Base-by-base conservation (phyloP, 2,329 filamentous ascomycete species). In the Knufia petricola region DNA sequence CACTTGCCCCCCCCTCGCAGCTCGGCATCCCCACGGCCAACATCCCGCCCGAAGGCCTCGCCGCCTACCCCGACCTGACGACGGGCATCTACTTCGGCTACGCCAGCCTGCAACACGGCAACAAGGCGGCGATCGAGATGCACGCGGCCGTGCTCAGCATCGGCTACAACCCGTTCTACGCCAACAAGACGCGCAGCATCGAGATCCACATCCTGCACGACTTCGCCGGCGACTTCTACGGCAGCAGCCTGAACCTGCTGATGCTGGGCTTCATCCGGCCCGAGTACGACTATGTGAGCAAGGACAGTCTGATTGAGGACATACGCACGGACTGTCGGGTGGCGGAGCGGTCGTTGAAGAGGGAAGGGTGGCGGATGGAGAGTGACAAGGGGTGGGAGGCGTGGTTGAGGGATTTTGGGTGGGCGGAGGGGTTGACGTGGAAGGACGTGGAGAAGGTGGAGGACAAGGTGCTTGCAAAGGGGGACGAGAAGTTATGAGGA, bases 11-110 rank as follows among this genome's bases (percentile, higher is more conserved):
- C 26, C 26, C 12, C 26, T 12, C 26, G 9, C 55, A 94, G 82
- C 85, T 96, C 63, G 90, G 90, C 59, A 95, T 96, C 64, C 92
- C 92, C 2, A 96, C 92, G 1, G 92, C 92, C 63, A 98, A 96
- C 72, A 83, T 84, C 60, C 81, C 81, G 7, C 68, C 82, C 51
- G 73, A 75, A 12, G 77, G 77, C 23, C 80, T 96, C 38, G 81
- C 81, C 59, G 83, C 63, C 8, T 62, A 70, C 49, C 68, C 69
- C 68, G 70, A 76, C 56, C 73, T 85, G 48, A 72, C 78, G 50
- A 86, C 82, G 1, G 92, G 92, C 55, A 85, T 96, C 55, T 96
- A 96, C 75, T 96, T 89, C 64, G 92, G 92, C 61, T 95, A 85
- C 73, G 87, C 87, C 3, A 79, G 85, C 0, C 77, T 96, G 26